These are phyloP conservation scores for Sambucus nigra DNA, from an alignment of 129 eudicot species.

Conservation along the genomic window DNA sequence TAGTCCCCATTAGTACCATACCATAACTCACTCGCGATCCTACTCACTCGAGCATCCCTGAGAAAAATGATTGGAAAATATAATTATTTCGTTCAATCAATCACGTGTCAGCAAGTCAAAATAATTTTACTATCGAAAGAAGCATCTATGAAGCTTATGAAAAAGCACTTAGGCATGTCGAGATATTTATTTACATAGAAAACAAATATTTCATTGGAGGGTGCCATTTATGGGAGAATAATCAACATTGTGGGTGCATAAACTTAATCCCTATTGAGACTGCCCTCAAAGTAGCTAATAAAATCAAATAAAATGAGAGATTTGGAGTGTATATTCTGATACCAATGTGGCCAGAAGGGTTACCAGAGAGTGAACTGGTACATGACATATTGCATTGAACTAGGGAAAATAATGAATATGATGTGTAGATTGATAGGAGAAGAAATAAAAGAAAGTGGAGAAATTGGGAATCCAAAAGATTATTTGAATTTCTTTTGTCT, in stretches of 20 bases:
- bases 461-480: conserved; percentile 59
- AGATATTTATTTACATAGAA: conserved; percentile 80
- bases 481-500: conserved; percentile 90
- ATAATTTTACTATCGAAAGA: conserved; percentile 31
- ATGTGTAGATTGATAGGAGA: conserved; percentile 71
- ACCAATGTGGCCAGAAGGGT: conserved; percentile 99
- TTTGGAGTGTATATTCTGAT: conserved; percentile 70
- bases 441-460: conserved; percentile 56
- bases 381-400: conserved; percentile 87
- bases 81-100: conserved; percentile 90
- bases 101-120: conserved; percentile 47
- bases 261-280: conserved; percentile 85
- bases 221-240: conserved; percentile 74
- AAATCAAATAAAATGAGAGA: conserved; percentile 61
- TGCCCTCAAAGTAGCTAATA: conserved; percentile 63
- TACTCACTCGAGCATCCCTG: conserved; percentile 8
- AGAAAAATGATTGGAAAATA: conserved; percentile 55
- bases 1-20: conserved; percentile 39
- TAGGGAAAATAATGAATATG: conserved; percentile 81
- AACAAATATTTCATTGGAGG: conserved; percentile 96
- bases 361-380: conserved; percentile 74
- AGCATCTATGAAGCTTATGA: conserved; percentile 88
- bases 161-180: conserved; percentile 84
- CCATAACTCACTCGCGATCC: conserved; percentile 26
- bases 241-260: conserved; percentile 65